Conservation (phyloP, 305 asterid genomes). For the Fraxinus albicans region DNA sequence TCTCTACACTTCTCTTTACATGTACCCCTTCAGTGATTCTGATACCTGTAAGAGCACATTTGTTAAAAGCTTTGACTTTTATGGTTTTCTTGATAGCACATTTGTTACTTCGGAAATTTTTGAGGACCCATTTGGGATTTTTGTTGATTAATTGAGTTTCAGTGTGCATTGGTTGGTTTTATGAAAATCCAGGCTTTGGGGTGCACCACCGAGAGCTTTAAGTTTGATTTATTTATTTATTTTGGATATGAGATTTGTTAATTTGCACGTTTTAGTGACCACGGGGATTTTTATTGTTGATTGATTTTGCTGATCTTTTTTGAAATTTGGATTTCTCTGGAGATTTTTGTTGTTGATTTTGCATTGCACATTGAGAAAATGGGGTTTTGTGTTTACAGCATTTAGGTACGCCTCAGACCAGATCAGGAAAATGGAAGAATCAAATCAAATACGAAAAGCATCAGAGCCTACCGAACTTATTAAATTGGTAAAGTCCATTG, state of each 20-base stretch:
- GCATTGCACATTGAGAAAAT: neutral
- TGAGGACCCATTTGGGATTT: neutral
- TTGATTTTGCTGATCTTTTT: neutral
- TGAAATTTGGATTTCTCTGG: neutral
- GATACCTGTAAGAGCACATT: constrained; percentile 41
- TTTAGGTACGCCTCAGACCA: constrained; percentile 65
- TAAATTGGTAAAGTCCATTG: constrained; percentile 51
- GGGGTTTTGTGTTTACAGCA: constrained; percentile 35
- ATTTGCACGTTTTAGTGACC: neutral
- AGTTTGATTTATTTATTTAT: neutral
- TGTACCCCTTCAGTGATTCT: constrained; percentile 50
- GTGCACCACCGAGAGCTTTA: neutral
- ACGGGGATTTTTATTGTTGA: neutral
- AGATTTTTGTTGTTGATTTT: neutral
- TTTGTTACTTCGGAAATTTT: constrained; percentile 9
- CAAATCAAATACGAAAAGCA: constrained; percentile 64
- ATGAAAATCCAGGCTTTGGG: neutral
- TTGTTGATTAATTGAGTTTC: neutral
- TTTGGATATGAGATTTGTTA: neutral
- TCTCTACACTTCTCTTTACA: constrained; percentile 64
- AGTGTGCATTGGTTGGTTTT: constrained; percentile 5
- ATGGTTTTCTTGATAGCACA: constrained; percentile 9
- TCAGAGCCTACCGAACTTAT: constrained; percentile 75
- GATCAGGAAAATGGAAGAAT: constrained; percentile 79
- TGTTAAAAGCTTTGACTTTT: constrained; percentile 14